Percentiles rank a stretch among this genome's conserved stretches.
Conservation (phyloP, 1,284 basidiomycete genomes). For the Tilletiopsis washingtonensis region DNA sequence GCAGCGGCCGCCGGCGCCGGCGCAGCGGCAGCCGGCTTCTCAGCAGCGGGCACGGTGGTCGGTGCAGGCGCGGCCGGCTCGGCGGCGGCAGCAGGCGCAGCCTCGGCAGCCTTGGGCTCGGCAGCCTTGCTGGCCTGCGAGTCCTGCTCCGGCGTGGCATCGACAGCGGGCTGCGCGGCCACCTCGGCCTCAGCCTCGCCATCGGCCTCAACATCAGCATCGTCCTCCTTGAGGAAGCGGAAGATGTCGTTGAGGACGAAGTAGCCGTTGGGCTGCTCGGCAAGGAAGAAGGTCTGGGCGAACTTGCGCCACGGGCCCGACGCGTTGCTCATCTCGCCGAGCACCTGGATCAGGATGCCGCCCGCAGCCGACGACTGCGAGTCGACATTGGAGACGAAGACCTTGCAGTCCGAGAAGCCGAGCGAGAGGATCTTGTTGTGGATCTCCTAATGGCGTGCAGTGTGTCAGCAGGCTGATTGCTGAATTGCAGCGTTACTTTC, state of each 20-base stretch:
- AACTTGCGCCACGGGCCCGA: slow-evolving; percentile 90
- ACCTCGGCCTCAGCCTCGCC: slow-evolving; percentile 4
- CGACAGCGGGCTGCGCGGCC: slow-evolving; percentile 14
- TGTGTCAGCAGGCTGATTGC: no score
- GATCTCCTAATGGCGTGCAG: slow-evolving; percentile 66
- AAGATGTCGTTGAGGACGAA: slow-evolving; percentile 99
- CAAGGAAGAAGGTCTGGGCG: slow-evolving; percentile 98
- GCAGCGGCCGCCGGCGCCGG: slow-evolving; percentile 6
- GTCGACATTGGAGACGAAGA: slow-evolving; percentile 64
- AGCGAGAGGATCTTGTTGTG: slow-evolving; percentile 90
- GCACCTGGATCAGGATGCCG: slow-evolving; percentile 97
- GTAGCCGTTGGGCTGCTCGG: slow-evolving; percentile 97
- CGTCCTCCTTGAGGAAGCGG: slow-evolving; percentile 94
- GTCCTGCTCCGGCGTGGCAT: slow-evolving; percentile 21
- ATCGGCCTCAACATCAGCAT: slow-evolving; percentile 6
- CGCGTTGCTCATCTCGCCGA: slow-evolving; percentile 88
- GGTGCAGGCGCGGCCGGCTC: slow-evolving; percentile 23
- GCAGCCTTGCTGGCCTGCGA: slow-evolving; percentile 17
- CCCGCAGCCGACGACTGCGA: slow-evolving; percentile 71
- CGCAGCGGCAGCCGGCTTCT: slow-evolving; percentile 32
- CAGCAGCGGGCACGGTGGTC: slow-evolving; percentile 13
- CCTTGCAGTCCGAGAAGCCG: slow-evolving; percentile 92
- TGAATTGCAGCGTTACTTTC: no score
- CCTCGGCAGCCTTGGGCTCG: slow-evolving; percentile 9
- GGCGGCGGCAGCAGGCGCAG: slow-evolving; percentile 29